Percentiles rank a stretch among this genome's conserved stretches.
These are phyloP conservation scores for Cichorium intybus DNA, from an alignment of 140 eudicot species.

Conservation along the genomic window DNA sequence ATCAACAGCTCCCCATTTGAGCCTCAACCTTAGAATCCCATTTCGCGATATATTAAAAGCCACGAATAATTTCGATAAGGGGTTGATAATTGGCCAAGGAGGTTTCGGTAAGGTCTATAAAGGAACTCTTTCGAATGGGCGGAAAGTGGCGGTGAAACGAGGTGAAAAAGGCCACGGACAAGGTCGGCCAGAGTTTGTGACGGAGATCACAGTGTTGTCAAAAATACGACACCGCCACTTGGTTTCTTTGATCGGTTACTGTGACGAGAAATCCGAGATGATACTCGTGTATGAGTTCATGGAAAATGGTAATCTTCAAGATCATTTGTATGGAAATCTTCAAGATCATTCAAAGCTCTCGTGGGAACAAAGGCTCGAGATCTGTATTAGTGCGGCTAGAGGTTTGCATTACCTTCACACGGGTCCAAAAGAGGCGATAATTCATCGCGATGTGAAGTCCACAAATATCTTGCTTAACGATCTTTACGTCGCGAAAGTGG, in stretches of 20 bases:
- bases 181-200: slow-evolving; percentile 54
- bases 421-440: slow-evolving; percentile 44
- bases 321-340: slow-evolving; percentile 44
- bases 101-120: slow-evolving; percentile 67
- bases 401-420: slow-evolving; percentile 60
- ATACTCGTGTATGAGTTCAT: slow-evolving; percentile 63
- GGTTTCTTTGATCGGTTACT: slow-evolving; percentile 62
- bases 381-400: slow-evolving; percentile 52
- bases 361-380: slow-evolving; percentile 50
- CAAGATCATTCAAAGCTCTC: slow-evolving; percentile 27
- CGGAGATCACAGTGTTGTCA: slow-evolving; percentile 53
- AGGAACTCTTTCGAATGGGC: slow-evolving; percentile 43
- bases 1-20: slow-evolving; percentile 23
- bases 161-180: slow-evolving; percentile 45
- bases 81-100: slow-evolving; percentile 48
- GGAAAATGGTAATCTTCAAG: slow-evolving; percentile 62
- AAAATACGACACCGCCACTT: slow-evolving; percentile 50
- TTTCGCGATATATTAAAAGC: slow-evolving; percentile 43
- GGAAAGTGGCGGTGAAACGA: slow-evolving; percentile 51
- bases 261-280: slow-evolving; percentile 64
- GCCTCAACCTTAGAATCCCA: slow-evolving; percentile 48
- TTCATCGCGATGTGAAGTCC: slow-evolving; percentile 67
- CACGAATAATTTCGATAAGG: slow-evolving; percentile 39
- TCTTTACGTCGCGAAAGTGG: slow-evolving; percentile 51
- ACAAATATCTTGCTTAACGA: slow-evolving; percentile 58